Percentiles rank a stretch among this genome's conserved stretches.
phyloP scores from a whole-genome alignment of 129 eudicot species.

The Kitagawia praeruptora region DNA sequence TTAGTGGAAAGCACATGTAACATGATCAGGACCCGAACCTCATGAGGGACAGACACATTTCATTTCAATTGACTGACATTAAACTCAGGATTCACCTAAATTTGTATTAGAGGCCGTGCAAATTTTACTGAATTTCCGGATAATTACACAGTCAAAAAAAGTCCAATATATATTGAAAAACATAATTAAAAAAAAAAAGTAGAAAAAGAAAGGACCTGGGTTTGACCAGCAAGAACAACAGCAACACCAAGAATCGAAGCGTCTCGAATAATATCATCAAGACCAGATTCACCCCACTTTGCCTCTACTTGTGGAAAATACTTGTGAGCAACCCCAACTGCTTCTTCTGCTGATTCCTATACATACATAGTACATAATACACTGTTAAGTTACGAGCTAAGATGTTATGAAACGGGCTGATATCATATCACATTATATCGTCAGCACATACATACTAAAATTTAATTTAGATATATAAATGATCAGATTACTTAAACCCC shows the following conservation, averaged over 20 bases:
- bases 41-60: background rate
- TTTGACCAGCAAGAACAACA: slow-evolving; percentile 81
- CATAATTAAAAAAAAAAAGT: background rate
- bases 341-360: slow-evolving; percentile 66
- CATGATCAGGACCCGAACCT: background rate
- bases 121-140: background rate
- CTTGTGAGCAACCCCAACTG: slow-evolving; percentile 64
- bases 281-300: slow-evolving; percentile 81
- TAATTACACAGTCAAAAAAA: background rate
- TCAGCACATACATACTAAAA: background rate
- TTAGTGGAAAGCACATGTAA: too few relatives aligned
- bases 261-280: slow-evolving; percentile 62
- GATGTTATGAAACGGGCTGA: too few relatives aligned
- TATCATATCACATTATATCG: too few relatives aligned
- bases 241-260: slow-evolving; percentile 47
- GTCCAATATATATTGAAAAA: background rate
- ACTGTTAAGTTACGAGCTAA: too few relatives aligned
- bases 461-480: background rate
- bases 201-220: slow-evolving; percentile 39
- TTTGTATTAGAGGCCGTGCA: background rate
- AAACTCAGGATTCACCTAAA: background rate
- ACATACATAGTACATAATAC: background rate
- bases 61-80: background rate
- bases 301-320: slow-evolving; percentile 57
- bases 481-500: background rate